Evolutionary conservation across 2,329 filamentous ascomycete genomes (phyloP).

Genomic region (Phyllosticta paracitricarpa): DNA sequence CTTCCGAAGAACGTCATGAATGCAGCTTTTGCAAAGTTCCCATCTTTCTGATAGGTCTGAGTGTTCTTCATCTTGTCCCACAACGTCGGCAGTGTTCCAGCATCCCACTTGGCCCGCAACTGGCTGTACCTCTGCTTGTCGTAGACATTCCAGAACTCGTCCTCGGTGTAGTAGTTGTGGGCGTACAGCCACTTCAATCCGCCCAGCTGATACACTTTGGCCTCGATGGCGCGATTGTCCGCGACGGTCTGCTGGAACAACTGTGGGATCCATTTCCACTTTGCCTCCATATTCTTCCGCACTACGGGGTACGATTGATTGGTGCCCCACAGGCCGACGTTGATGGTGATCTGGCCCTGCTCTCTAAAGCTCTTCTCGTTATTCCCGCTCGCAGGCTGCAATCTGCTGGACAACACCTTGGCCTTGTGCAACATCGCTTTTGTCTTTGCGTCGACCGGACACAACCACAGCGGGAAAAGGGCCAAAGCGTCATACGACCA

Average conservation of each 20-base stretch:
- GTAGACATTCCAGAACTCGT: conserved; percentile 51
- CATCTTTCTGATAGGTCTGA: background rate
- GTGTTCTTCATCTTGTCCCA: background rate
- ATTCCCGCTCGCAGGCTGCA: conserved; percentile 4
- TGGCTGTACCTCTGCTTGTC: background rate
- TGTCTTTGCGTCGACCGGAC: conserved; percentile 27
- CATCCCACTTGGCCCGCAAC: background rate
- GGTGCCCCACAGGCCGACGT: conserved; percentile 62
- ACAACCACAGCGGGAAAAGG: conserved; percentile 41
- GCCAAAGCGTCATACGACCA: conserved; percentile 30
- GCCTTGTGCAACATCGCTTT: conserved; percentile 14
- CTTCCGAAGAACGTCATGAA: background rate
- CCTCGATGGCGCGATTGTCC: conserved; percentile 50
- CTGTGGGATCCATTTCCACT: background rate
- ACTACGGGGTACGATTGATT: conserved; percentile 45
- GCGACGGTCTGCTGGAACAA: background rate
- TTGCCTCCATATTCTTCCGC: conserved; percentile 18
- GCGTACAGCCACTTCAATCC: conserved; percentile 65
- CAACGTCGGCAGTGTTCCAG: background rate
- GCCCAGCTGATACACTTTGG: conserved; percentile 46
- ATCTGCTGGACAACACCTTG: conserved; percentile 21
- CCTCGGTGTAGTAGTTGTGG: conserved; percentile 56
- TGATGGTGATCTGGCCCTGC: conserved; percentile 34
- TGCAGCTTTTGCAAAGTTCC: background rate
- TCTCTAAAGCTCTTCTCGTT: conserved; percentile 19